A percentile compares a stretch with the other conserved stretches of the same genome.
Conservation (phyloP, 257 asterid genomes). For the Jasminum sambac region DNA sequence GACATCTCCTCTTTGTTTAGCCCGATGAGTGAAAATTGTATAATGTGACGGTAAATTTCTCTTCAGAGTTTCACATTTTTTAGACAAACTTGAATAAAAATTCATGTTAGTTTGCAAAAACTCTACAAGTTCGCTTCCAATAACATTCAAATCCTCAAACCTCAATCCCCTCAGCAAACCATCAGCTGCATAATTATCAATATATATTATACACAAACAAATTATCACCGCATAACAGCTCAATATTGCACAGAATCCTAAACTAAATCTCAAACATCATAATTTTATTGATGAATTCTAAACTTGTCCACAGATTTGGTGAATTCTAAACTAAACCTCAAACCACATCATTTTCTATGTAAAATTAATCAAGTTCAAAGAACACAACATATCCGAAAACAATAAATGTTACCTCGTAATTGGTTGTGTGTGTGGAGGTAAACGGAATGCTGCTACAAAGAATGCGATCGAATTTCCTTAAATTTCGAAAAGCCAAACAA, state of each 20-base stretch:
- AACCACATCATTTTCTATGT: neutral
- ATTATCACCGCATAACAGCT: neutral
- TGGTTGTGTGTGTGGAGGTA: constrained; percentile 58
- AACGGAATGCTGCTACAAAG: constrained; percentile 50
- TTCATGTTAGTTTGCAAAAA: neutral
- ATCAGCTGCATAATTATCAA: neutral
- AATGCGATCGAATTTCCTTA: constrained; percentile 34
- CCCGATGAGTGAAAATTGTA: neutral
- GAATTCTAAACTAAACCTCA: neutral
- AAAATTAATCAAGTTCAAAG: neutral
- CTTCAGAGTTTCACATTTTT: no score
- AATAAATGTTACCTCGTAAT: constrained; percentile 59
- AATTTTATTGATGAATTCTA: no score
- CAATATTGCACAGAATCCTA: neutral
- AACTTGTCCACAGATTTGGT: no score
- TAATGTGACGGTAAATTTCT: neutral
- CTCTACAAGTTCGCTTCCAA: neutral
- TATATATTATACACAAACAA: neutral
- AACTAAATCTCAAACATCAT: neutral
- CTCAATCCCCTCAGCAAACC: neutral
- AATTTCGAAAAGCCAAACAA: constrained; percentile 23
- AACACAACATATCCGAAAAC: neutral
- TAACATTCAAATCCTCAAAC: neutral
- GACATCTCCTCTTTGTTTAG: neutral
- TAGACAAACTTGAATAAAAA: neutral